These are phyloP conservation scores for Solanum chaucha DNA, from an alignment of 257 asterid genomes.

Conservation along the genomic window DNA sequence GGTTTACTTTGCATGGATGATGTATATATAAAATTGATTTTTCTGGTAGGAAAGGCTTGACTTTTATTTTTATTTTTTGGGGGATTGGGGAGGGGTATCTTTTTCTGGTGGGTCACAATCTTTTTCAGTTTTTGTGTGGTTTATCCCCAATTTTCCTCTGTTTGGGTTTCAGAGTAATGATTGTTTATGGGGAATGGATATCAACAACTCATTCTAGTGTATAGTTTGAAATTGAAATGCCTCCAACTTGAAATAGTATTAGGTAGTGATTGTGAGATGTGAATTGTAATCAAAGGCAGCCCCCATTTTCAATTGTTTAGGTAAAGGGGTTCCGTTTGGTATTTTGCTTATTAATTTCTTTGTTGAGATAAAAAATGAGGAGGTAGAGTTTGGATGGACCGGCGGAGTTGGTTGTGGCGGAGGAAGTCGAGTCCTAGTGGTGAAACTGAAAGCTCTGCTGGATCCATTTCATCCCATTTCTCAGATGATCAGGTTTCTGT, in stretches of 20 bases:
- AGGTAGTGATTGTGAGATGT: constrained; percentile 5
- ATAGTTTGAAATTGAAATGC: neutral
- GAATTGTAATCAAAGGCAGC: constrained; percentile 1
- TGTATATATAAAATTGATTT: neutral
- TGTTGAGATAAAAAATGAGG: neutral
- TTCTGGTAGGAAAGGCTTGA: neutral
- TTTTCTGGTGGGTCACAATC: neutral
- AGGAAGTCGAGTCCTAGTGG: constrained; percentile 69
- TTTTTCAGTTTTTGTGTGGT: neutral
- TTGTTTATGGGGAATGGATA: neutral
- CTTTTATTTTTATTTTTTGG: neutral
- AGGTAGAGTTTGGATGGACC: constrained; percentile 44
- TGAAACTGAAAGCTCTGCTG: constrained; percentile 78
- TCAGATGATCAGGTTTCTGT: constrained; percentile 81
- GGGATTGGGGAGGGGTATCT: neutral
- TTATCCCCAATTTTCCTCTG: neutral
- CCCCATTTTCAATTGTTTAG: neutral
- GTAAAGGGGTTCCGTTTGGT: neutral
- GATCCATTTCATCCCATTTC: constrained; percentile 68
- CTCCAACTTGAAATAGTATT: neutral
- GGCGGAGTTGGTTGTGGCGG: constrained; percentile 91
- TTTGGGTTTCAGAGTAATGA: neutral
- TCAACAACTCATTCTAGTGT: neutral
- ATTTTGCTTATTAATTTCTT: neutral
- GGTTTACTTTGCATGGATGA: neutral